Evolutionary conservation across 805 yeast species (phyloP), one percentile per base, ranked within the genome.

Genomic region (Myxozyma melibiosi): DNA sequence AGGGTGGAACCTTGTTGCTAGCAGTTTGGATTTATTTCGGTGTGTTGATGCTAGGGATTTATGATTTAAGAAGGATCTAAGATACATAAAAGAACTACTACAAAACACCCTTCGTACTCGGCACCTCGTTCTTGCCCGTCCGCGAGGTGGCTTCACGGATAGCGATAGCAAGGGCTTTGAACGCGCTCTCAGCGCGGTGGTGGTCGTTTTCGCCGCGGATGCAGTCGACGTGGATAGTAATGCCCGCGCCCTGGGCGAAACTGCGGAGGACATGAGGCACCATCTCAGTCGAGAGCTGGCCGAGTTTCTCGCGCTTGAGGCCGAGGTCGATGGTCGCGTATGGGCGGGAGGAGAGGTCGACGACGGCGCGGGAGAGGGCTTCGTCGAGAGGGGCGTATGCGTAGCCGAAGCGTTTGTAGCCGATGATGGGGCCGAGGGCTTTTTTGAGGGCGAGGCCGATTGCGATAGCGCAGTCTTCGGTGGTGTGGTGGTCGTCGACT

Each of bases 381-480:
- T 94, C 99, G 71, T 94, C 99, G 56, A 94, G 78, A 1, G 99
- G 99, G 6, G 97, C 98, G 76, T 84, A 92, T 1, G 92, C 99
- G 41, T 80, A 69, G 14, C 99, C 99, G 69, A 92, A 94, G 66
- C 99, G 80, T 72, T 89, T 88, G 56, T 92, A 90, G 53, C 99
- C 99, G 65, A 82, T 81, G 20, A 92, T 86, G 30, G 84, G 87
- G 22, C 97, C 98, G 59, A 94, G 73, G 1, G 98, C 98, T 66
- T 85, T 75, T 68, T 90, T 87, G 76, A 94, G 90, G 7, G 97
- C 94, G 67, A 78, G 77, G 7, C 99, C 99, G 33, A 94, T 75
- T 0, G 97, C 90, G 65, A 94, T 89, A 43, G 92, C 97, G 62
- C 90, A 89, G 74, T 94, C 99, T 73, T 94, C 99, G 3, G 96